Base-by-base conservation (phyloP, 805 yeast species). In the Starmerella sp. region DNA sequence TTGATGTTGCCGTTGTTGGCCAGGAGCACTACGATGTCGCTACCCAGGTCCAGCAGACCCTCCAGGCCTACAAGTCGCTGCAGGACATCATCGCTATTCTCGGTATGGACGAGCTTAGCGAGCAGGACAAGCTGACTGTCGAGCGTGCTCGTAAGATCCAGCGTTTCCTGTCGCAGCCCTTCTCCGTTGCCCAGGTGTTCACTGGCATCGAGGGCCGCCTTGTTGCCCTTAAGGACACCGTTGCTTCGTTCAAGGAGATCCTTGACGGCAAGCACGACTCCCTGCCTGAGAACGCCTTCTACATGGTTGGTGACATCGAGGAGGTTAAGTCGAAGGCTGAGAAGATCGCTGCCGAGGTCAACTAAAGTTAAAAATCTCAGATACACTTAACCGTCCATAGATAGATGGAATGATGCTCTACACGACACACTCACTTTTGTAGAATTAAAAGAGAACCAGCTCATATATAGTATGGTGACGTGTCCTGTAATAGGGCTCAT, bases 91-190 rank as follows among this genome's bases (percentile, higher is more conserved):
- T 93, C 84, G 98, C 98, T 77, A 93, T 93, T 83, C 86, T 93
- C 77, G 98, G 98, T 90, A 93, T 93, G 98, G 98, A 93, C 78
- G 98, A 93, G 82, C 84, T 93, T 80, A 89, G 97, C 66, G 98
- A 93, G 82, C 78, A 83, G 69, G 98, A 93, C 79, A 93, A 93
- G 81, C 84, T 93, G 74, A 91, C 97, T 65, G 98, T 93, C 76
- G 98, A 93, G 83, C 91, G 98, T 83, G 98, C 98, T 69, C 88
- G 98, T 83, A 93, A 93, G 86, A 89, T 93, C 72, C 97, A 93
- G 81, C 87, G 97, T 82, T 93, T 93, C 95, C 82, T 93, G 76
- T 93, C 98, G 71, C 98, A 93, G 82, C 98, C 98, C 69, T 93
- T 93, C 77, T 93, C 97, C 60, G 98, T 93, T 67, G 98, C 98